These are phyloP conservation scores for Fusarium brachygibbosum DNA, from an alignment of 2,329 filamentous ascomycete species.

Conservation along the genomic window DNA sequence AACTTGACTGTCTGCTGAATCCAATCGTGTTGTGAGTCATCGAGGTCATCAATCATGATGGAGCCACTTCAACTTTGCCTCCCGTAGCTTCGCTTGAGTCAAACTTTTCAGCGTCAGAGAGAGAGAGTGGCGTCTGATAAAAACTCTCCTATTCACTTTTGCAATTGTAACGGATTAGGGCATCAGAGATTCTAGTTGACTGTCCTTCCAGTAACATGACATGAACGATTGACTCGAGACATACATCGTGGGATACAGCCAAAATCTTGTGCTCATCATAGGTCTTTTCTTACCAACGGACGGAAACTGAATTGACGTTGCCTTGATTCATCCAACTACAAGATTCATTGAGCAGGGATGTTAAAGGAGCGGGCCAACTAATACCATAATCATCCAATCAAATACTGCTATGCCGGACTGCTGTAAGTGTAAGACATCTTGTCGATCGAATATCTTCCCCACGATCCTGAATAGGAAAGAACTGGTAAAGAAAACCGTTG, in stretches of 20 bases:
- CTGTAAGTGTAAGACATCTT: neutral
- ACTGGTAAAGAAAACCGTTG: neutral
- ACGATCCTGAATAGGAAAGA: neutral
- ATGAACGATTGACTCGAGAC: neutral
- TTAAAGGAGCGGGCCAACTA: neutral
- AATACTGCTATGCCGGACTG: neutral
- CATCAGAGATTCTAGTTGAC: neutral
- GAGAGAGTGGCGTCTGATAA: neutral
- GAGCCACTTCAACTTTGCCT: constrained; percentile 15
- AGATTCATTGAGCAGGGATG: neutral
- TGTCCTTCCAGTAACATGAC: neutral
- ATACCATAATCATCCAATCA: neutral
- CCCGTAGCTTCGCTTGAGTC: neutral
- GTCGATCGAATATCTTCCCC: neutral
- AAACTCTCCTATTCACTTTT: neutral
- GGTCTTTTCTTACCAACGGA: neutral
- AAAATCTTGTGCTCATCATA: neutral
- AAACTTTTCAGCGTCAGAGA: neutral
- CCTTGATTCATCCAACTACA: neutral
- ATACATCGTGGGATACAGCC: neutral
- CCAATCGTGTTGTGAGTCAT: constrained; percentile 25
- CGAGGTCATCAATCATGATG: constrained; percentile 11
- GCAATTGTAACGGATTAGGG: neutral
- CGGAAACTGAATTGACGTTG: neutral
- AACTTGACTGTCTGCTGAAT: neutral